Evolutionary conservation across 2,329 filamentous ascomycete species (phyloP).

Genomic region (Aspergillus flavus): DNA sequence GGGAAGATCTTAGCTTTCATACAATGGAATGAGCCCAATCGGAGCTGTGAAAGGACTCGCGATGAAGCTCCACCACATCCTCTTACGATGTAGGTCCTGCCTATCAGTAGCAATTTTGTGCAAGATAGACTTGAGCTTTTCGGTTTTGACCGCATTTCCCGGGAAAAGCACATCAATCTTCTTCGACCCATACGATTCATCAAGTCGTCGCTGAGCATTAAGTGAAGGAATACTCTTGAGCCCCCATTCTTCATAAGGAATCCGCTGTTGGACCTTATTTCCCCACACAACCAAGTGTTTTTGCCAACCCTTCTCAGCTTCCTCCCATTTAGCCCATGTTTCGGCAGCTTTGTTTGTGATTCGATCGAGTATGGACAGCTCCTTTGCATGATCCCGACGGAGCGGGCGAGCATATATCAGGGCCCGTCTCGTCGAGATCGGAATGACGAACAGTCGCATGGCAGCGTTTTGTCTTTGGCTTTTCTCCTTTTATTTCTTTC

Average conservation of each 20-base stretch:
- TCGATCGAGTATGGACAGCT: constrained; percentile 67
- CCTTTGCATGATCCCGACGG: constrained; percentile 56
- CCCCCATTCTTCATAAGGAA: constrained; percentile 97
- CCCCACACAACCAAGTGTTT: constrained; percentile 82
- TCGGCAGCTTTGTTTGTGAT: constrained; percentile 70
- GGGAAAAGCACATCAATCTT: constrained; percentile 73
- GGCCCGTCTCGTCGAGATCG: constrained; percentile 86
- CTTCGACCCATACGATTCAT: constrained; percentile 66
- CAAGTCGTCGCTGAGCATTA: constrained; percentile 65
- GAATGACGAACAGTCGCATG: constrained; percentile 94
- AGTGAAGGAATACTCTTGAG: constrained; percentile 90
- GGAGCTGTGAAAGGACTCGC: constrained; percentile 83
- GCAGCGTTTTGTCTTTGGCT: constrained; percentile 24
- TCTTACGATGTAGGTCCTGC: constrained; percentile 73
- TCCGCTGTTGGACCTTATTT: constrained; percentile 80
- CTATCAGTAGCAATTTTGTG: constrained; percentile 75
- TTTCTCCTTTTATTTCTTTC: constrained; percentile 1
- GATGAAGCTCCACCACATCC: constrained; percentile 77
- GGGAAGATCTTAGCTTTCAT: constrained; percentile 41
- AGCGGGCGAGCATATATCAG: constrained; percentile 88
- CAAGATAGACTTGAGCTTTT: constrained; percentile 67
- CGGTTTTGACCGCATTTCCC: constrained; percentile 64
- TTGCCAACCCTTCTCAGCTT: constrained; percentile 83
- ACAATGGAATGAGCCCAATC: constrained; percentile 83
- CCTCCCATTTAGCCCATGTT: constrained; percentile 86